Evolutionary conservation across 1,284 basidiomycete species (phyloP), one percentile per base, ranked within the genome.

Genomic region (Leccinum fallax): DNA sequence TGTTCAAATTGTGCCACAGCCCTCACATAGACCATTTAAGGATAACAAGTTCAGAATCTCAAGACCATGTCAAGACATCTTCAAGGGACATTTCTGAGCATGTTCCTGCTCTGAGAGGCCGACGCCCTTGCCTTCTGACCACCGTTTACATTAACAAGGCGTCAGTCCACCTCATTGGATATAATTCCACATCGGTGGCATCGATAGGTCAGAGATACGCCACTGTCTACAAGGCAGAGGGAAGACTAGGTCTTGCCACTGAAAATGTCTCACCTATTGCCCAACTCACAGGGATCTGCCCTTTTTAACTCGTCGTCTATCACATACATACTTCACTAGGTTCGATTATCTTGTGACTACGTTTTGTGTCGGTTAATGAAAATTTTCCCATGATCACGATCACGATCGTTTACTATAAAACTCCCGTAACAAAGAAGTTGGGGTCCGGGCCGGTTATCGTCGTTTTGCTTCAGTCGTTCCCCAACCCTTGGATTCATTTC

Each of bases 241-340:
- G n/a, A 43, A 53, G 13, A 16, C 46, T 30, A 52, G 32, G 76
- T 58, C 58, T 71, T 70, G 6, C 76, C 75, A 51, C 59, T 65
- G 28, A 77, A 63, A 48, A 77, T 76, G 61, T 77, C 75, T 11
- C 61, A 60, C 59, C 74, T 78, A 24, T 62, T 69, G 13, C 75
- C 78, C 51, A 80, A 63, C 65, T 7, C n/a, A 80, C 77, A 2
- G 77, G 79, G 11, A 79, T 80, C 55, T 76, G 8, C 48, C 48
- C 24, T n/a, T 26, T 51, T 51, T 26, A 5, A 49, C 48, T 16
- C 9, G 21, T 49, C n/a, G 21, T 19, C n/a, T 21, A 21, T 21
- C 43, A 46, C 43, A 40, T 40, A 40, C 38, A 46, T 46, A 46
- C 24, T 19, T 46, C 1, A 2, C 43, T 43, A 46, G 43, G 19